These are phyloP conservation scores for Torulaspora microellipsoides DNA, from an alignment of 805 yeast genomes.

Conservation along the genomic window DNA sequence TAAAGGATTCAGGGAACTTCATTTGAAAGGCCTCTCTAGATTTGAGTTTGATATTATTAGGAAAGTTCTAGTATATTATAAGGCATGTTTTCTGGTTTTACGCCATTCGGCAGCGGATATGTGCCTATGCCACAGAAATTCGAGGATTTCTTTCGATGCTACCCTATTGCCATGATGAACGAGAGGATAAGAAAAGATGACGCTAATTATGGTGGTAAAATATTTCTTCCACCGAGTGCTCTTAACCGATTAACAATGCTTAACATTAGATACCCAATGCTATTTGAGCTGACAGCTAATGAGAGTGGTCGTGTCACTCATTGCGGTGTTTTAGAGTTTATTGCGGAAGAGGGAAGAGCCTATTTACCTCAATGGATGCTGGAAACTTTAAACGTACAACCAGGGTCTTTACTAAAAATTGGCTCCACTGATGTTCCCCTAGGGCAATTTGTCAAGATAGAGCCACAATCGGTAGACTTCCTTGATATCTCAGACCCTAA, in stretches of 20 bases:
- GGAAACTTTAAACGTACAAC: slow-evolving; percentile 61
- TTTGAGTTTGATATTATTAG: too few species aligned
- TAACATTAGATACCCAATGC: slow-evolving; percentile 93
- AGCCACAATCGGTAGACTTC: slow-evolving; percentile 93
- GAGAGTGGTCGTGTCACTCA: slow-evolving; percentile 60
- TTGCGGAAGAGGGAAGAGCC: slow-evolving; percentile 95
- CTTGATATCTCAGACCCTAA: slow-evolving; percentile 92
- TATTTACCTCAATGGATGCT: slow-evolving; percentile 98
- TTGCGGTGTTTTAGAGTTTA: slow-evolving; percentile 92
- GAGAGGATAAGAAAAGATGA: slow-evolving; percentile 65
- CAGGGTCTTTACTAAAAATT: slow-evolving; percentile 79
- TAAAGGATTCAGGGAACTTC: too few species aligned
- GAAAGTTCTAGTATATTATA: too few species aligned
- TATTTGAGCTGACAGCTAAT: slow-evolving; percentile 73
- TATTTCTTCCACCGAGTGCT: slow-evolving; percentile 90
- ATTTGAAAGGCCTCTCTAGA: too few species aligned
- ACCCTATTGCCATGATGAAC: slow-evolving; percentile 88
- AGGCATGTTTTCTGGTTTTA: slow-evolving; percentile 38
- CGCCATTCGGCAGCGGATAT: slow-evolving; percentile 27
- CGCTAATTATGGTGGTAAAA: slow-evolving; percentile 92
- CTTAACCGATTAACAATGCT: slow-evolving; percentile 82
- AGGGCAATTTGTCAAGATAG: slow-evolving; percentile 86
- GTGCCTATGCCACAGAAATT: slow-evolving; percentile 44
- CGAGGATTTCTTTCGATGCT: slow-evolving; percentile 87
- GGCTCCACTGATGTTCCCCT: slow-evolving; percentile 73